These are phyloP conservation scores for Boletus fagicola DNA, from an alignment of 768 basidiomycete genomes.

Conservation along the genomic window DNA sequence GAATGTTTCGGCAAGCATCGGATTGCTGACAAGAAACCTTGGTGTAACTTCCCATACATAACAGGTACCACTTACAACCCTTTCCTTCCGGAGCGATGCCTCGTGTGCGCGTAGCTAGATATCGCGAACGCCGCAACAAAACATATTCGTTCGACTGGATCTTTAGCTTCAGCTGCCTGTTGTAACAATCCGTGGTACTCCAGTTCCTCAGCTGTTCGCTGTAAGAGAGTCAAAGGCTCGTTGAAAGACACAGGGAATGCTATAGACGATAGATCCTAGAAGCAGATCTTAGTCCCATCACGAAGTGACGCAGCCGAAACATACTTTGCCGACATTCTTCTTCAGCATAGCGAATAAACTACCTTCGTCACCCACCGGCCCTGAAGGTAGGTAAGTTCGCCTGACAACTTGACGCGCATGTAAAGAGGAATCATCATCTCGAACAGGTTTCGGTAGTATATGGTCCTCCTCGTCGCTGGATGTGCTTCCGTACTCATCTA, in stretches of 20 bases:
- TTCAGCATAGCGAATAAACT: constrained; percentile 80
- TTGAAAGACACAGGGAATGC: constrained; percentile 89
- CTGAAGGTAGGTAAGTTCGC: constrained; percentile 59
- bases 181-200: constrained; percentile 74
- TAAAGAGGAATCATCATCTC: constrained; percentile 7
- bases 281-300: background rate
- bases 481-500: constrained; percentile 36
- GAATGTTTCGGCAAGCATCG: constrained; percentile 86
- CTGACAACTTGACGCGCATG: constrained; percentile 37
- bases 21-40: constrained; percentile 56
- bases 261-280: constrained; percentile 76
- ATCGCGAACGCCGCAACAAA: constrained; percentile 84
- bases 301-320: constrained; percentile 5
- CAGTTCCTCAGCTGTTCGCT: constrained; percentile 78
- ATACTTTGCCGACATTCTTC: constrained; percentile 86
- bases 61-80: constrained; percentile 63
- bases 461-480: constrained; percentile 51
- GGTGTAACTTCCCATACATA: constrained; percentile 6
- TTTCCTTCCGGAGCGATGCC: constrained; percentile 77
- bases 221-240: constrained; percentile 80
- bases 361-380: constrained; percentile 69
- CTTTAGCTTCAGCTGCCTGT: constrained; percentile 55
- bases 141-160: constrained; percentile 67
- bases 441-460: background rate
- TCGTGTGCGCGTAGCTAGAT: constrained; percentile 80